Base-by-base conservation (phyloP, 2,329 filamentous ascomycete genomes). In the Fusarium foetens region DNA sequence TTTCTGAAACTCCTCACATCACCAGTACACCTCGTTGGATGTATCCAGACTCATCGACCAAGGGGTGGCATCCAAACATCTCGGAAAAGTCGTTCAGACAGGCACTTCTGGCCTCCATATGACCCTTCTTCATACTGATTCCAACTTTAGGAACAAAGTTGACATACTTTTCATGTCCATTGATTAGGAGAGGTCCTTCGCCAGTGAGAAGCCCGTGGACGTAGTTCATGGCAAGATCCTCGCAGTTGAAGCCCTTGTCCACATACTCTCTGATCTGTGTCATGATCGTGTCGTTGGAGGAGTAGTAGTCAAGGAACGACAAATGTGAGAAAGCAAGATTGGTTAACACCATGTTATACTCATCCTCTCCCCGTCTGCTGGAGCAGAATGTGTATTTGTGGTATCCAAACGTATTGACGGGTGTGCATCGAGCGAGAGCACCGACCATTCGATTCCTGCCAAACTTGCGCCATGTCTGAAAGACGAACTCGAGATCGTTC, bases 161-260 rank as follows among this genome's bases (percentile, higher is more conserved):
- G 71, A 78, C 74, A 43, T 79, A 81, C n/a, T 66, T 73, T 9
- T 80, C 71, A 35, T 75, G 75, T 31, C 81, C 81, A 21, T 69
- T 77, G 45, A 83, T 80, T 2, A 81, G 76, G 21, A 83, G 70
- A 0, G 81, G 81, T 0, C 81, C 80, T 17, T 76, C 70, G 21
- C 80, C 76, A 0, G 81, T 83, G 41, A 83, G 64, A 23, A 79
- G 68, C 4, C 79, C 79, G 11, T 77, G 74, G 33, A 83, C 71
- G 41, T 78, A 83, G 72, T 83, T 83, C 57, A 83, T 64, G 25
- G 80, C 82, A 65, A 83, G 78, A 55, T 83, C 81, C 66, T 83
- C 82, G 76, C 82, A 83, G 72, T 83, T 83, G 75, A 81, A 79
- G 46, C 79, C 73, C 23, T 79, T 67, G 29, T 83, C 82, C 19